Evolutionary conservation across 2,329 filamentous ascomycete genomes (phyloP).

Genomic region (Xenoacremonium recifei): DNA sequence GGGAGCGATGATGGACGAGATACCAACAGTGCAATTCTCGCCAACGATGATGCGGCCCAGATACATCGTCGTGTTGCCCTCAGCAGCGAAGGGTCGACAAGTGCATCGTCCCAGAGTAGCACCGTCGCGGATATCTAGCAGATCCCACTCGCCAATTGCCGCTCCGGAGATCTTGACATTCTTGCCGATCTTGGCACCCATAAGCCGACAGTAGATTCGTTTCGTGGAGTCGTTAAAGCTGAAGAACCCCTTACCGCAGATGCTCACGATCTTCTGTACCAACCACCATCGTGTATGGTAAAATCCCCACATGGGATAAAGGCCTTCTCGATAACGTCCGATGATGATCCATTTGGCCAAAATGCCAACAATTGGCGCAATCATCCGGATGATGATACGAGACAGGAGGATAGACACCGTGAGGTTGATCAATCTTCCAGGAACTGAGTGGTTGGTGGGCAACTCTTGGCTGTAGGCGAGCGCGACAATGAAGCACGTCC

Average conservation of each 20-base stretch:
- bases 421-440: slow-evolving; percentile 49
- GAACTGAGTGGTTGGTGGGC: slow-evolving; percentile 36
- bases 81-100: slow-evolving; percentile 52
- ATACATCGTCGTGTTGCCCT: slow-evolving; percentile 58
- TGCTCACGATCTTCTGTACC: slow-evolving; percentile 49
- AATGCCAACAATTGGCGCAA: slow-evolving; percentile 48
- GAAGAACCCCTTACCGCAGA: slow-evolving; percentile 49
- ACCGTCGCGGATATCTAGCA: slow-evolving; percentile 52
- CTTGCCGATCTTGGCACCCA: slow-evolving; percentile 53
- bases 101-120: slow-evolving; percentile 47
- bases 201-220: slow-evolving; percentile 46
- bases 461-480: slow-evolving; percentile 40
- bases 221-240: slow-evolving; percentile 36
- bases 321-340: slow-evolving; percentile 49
- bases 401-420: slow-evolving; percentile 43
- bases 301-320: slow-evolving; percentile 58
- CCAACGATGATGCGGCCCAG: slow-evolving; percentile 51
- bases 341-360: slow-evolving; percentile 54
- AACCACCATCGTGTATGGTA: slow-evolving; percentile 62
- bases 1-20: slow-evolving; percentile 49
- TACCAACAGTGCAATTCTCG: slow-evolving; percentile 44
- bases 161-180: slow-evolving; percentile 47
- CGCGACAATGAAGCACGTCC: slow-evolving; percentile 51
- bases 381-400: slow-evolving; percentile 35
- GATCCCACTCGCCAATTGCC: slow-evolving; percentile 53